phyloP scores from a whole-genome alignment of 202 grass and related monocot species.

The Musa balbisiana region DNA sequence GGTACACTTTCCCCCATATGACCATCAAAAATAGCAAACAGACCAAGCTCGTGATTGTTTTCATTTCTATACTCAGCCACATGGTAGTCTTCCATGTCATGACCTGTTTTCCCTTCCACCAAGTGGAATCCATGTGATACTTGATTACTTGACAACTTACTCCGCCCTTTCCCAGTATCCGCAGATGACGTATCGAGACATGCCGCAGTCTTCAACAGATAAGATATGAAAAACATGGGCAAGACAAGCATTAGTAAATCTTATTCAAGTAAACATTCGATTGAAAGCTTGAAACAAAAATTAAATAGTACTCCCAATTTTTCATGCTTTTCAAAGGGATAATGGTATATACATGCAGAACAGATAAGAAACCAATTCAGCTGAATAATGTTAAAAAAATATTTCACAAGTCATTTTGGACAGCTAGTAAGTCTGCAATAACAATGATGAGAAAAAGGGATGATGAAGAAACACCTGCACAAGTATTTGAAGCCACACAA shows the following conservation, averaged over 20 bases:
- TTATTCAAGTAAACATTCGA: not conserved
- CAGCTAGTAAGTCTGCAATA: too few species aligned
- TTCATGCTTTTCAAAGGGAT: not conserved
- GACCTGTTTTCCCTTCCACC: conserved; percentile 95
- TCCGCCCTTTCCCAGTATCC: conserved; percentile 84
- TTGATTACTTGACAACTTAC: conserved; percentile 85
- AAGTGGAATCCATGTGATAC: conserved; percentile 87
- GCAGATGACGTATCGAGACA: conserved; percentile 67
- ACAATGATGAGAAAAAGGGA: too few species aligned
- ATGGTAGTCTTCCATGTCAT: conserved; percentile 99
- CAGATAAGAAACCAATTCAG: not conserved
- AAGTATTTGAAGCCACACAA: too few species aligned
- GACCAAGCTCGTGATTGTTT: conserved; percentile 72
- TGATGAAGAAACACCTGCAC: too few species aligned
- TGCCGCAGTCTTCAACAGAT: conserved; percentile 47
- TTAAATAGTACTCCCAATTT: not conserved
- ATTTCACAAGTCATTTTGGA: too few species aligned
- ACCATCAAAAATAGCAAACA: conserved; percentile 99
- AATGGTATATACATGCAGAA: not conserved
- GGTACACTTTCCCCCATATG: conserved; percentile 95
- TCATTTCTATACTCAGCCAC: conserved; percentile 82
- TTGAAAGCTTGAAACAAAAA: not conserved
- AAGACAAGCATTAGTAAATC: not conserved
- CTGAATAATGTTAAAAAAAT: too few species aligned
- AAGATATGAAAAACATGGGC: conserved; percentile 1